These are phyloP conservation scores for Arthroderma uncinatum DNA, from an alignment of 2,329 filamentous ascomycete genomes.

Conservation along the genomic window DNA sequence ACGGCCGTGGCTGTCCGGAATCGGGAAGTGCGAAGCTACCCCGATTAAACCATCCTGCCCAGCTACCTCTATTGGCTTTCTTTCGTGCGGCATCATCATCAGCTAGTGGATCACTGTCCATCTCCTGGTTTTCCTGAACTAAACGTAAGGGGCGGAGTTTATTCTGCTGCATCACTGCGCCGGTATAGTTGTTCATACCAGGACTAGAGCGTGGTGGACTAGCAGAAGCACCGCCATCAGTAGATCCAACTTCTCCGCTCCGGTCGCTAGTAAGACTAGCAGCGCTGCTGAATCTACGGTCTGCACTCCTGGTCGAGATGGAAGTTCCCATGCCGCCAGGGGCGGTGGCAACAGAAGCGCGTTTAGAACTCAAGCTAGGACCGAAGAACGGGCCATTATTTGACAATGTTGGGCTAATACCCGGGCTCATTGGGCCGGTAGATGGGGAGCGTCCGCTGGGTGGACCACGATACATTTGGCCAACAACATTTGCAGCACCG, in stretches of 20 bases:
- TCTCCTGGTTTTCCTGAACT: slow-evolving; percentile 61
- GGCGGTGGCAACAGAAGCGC: slow-evolving; percentile 28
- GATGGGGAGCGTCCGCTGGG: slow-evolving; percentile 26
- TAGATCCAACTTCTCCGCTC: slow-evolving; percentile 36
- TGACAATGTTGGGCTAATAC: slow-evolving; percentile 42
- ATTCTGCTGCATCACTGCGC: slow-evolving; percentile 50
- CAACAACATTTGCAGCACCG: slow-evolving; percentile 60
- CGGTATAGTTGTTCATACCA: slow-evolving; percentile 58
- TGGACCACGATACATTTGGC: slow-evolving; percentile 73
- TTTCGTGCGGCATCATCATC: slow-evolving; percentile 37
- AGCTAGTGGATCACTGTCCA: slow-evolving; percentile 24
- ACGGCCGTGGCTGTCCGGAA: neutral
- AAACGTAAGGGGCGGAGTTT: slow-evolving; percentile 78
- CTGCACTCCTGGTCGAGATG: slow-evolving; percentile 37
- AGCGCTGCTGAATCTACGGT: slow-evolving; percentile 53
- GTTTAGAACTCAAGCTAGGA: slow-evolving; percentile 38
- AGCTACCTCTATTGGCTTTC: slow-evolving; percentile 37
- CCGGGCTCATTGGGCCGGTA: slow-evolving; percentile 44
- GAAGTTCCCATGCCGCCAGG: slow-evolving; percentile 42
- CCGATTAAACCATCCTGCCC: slow-evolving; percentile 38
- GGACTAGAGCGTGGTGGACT: slow-evolving; percentile 53
- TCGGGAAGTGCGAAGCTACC: slow-evolving; percentile 13
- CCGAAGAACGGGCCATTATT: slow-evolving; percentile 30
- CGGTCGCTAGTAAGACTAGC: slow-evolving; percentile 45
- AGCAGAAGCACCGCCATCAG: slow-evolving; percentile 31